Evolutionary conservation across 2,329 filamentous ascomycete genomes (phyloP).

Genomic region (Fusarium sp.): DNA sequence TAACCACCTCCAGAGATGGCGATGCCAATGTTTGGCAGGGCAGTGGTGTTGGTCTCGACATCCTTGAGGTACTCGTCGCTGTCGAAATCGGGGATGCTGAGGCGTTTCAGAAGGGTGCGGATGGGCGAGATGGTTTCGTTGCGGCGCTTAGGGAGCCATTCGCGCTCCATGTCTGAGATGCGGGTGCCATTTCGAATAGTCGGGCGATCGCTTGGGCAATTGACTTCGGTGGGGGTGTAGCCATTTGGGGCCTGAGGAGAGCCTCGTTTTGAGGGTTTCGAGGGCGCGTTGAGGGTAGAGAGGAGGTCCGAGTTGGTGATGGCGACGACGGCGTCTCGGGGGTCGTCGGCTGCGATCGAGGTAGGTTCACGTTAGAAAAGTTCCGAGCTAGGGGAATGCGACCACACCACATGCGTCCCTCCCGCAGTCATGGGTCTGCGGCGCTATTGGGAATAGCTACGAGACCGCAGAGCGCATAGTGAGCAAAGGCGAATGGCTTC

Average conservation of each 20-base stretch:
- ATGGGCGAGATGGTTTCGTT: conserved; percentile 83
- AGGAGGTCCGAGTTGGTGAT: conserved; percentile 38
- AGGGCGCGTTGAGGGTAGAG: conserved; percentile 19
- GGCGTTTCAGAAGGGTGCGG: conserved; percentile 78
- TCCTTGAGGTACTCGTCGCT: conserved; percentile 76
- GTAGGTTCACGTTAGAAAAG: conserved; percentile 26
- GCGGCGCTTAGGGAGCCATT: conserved; percentile 82
- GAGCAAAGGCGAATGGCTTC: background rate
- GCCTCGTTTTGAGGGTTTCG: conserved; percentile 45
- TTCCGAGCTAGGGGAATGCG: background rate
- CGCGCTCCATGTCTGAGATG: conserved; percentile 78
- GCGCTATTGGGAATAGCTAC: background rate
- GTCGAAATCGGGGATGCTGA: conserved; percentile 85
- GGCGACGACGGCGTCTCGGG: conserved; percentile 29
- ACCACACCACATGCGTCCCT: conserved; percentile 9
- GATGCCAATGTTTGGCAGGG: conserved; percentile 76
- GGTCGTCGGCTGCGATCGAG: conserved; percentile 34
- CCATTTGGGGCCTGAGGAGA: conserved; percentile 60
- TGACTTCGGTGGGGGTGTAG: conserved; percentile 79
- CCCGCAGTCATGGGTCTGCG: background rate
- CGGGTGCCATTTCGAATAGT: conserved; percentile 73
- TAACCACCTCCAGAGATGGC: conserved; percentile 90
- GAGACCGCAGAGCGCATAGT: background rate
- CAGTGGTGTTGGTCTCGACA: conserved; percentile 50
- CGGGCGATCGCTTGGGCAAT: conserved; percentile 80